Conservation (phyloP, 1,139 yeast species). For the Debaryomyces sp. region DNA sequence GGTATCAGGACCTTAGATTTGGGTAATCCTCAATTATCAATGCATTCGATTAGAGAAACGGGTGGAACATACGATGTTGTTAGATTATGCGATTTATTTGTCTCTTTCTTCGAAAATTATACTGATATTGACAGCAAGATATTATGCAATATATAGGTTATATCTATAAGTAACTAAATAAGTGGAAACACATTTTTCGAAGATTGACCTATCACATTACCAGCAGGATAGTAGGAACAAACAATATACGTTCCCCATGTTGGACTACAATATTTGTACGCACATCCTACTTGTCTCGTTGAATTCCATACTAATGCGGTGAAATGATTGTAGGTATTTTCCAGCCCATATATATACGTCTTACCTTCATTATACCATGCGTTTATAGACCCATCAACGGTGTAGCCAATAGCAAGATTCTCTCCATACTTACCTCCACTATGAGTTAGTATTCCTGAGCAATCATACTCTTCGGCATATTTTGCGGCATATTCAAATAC, state of each 20-base stretch:
- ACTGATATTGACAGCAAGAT: slow-evolving; percentile 30
- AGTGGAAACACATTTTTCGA: slow-evolving; percentile 31
- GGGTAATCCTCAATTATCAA: slow-evolving; percentile 92
- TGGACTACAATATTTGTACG: slow-evolving; percentile 40
- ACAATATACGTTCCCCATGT: slow-evolving; percentile 58
- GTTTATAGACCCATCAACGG: slow-evolving; percentile 29
- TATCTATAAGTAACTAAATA: slow-evolving; percentile 2
- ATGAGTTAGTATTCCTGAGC: slow-evolving; percentile 38
- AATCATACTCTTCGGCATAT: slow-evolving; percentile 33
- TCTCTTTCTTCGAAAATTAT: slow-evolving; percentile 55
- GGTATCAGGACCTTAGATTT: slow-evolving; percentile 90
- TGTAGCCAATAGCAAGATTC: slow-evolving; percentile 41
- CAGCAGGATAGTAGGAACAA: slow-evolving; percentile 64
- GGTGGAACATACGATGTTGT: slow-evolving; percentile 81
- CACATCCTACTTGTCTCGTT: slow-evolving; percentile 41
- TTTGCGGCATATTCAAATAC: slow-evolving; percentile 32
- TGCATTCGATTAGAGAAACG: slow-evolving; percentile 96
- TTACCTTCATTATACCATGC: slow-evolving; percentile 44
- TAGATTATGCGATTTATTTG: slow-evolving; percentile 62
- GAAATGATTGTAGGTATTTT: slow-evolving; percentile 38
- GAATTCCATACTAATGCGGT: slow-evolving; percentile 45
- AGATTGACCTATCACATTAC: slow-evolving; percentile 52
- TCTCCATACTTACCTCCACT: slow-evolving; percentile 42
- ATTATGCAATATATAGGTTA: slow-evolving; percentile 24
- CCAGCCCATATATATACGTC: slow-evolving; percentile 28